phyloP scores from a whole-genome alignment of 2,329 filamentous ascomycete genomes.

The Arthrobotrys sinensis region DNA sequence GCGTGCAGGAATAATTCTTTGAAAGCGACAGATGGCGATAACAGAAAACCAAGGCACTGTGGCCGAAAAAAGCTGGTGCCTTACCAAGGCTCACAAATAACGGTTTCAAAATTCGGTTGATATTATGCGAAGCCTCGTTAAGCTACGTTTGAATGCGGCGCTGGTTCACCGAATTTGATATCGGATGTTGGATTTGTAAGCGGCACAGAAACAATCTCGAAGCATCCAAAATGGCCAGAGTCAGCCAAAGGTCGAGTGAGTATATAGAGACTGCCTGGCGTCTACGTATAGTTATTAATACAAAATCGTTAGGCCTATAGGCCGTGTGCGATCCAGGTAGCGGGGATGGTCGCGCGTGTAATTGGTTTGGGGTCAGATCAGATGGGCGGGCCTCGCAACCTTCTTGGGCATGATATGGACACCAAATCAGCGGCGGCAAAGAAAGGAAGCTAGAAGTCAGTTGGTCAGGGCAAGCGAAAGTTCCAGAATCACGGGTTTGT shows the following conservation, averaged over 20 bases:
- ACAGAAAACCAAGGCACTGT: not conserved
- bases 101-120: not conserved
- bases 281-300: constrained; percentile 22
- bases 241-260: constrained; percentile 2
- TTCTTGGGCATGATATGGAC: constrained; percentile 32
- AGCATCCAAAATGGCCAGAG: constrained; percentile 36
- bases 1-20: not conserved
- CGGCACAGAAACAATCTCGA: constrained; percentile 46
- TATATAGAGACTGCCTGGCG: not conserved
- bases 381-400: constrained; percentile 36
- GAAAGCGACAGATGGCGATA: not conserved
- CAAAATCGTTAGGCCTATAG: not conserved
- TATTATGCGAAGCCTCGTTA: constrained; percentile 11
- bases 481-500: constrained; percentile 56
- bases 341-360: constrained; percentile 37
- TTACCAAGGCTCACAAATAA: constrained; percentile 18
- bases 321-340: constrained; percentile 4
- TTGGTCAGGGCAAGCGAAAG: constrained; percentile 43
- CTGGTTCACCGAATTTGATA: constrained; percentile 4
- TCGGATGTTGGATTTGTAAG: constrained; percentile 43
- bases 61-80: not conserved
- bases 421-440: constrained; percentile 5
- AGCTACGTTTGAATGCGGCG: constrained; percentile 2
- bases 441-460: constrained; percentile 26
- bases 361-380: constrained; percentile 44